Evolutionary conservation across 2,329 filamentous ascomycete genomes (phyloP).

Genomic region (Simplicillium sp.): DNA sequence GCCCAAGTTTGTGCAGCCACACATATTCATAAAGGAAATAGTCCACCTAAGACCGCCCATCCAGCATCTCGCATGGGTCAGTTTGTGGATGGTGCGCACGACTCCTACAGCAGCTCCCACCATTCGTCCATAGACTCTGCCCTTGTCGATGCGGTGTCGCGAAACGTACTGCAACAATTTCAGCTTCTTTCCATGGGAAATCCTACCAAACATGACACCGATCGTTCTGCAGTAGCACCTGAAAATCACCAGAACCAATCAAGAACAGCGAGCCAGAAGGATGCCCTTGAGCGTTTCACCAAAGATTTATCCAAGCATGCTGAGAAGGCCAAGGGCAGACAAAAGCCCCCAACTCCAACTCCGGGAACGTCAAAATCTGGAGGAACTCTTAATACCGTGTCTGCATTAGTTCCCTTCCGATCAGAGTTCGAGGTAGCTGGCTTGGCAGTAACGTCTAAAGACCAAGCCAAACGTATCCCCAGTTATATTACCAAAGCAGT

Average conservation of each 20-base stretch:
- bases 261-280: constrained; percentile 32
- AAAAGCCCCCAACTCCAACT: constrained; percentile 17
- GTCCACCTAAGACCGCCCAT: not conserved
- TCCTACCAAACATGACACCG: constrained; percentile 1
- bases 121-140: constrained; percentile 24
- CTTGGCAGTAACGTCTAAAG: constrained; percentile 43
- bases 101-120: constrained; percentile 14
- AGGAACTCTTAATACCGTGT: constrained; percentile 39
- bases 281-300: constrained; percentile 26
- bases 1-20: too few species aligned
- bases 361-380: constrained; percentile 19
- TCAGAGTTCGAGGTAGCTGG: constrained; percentile 43
- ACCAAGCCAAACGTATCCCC: constrained; percentile 26
- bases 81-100: constrained; percentile 1
- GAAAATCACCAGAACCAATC: constrained; percentile 16
- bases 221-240: not conserved
- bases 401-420: constrained; percentile 42
- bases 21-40: not conserved
- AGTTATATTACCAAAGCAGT: constrained; percentile 9
- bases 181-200: constrained; percentile 25
- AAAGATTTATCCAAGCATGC: constrained; percentile 19
- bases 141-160: constrained; percentile 33
- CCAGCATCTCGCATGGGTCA: not conserved
- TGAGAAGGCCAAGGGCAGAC: constrained; percentile 22
- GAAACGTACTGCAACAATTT: constrained; percentile 34